Base-by-base conservation (phyloP, 108 stramenopile species). In the Aureococcus anophagefferens region DNA sequence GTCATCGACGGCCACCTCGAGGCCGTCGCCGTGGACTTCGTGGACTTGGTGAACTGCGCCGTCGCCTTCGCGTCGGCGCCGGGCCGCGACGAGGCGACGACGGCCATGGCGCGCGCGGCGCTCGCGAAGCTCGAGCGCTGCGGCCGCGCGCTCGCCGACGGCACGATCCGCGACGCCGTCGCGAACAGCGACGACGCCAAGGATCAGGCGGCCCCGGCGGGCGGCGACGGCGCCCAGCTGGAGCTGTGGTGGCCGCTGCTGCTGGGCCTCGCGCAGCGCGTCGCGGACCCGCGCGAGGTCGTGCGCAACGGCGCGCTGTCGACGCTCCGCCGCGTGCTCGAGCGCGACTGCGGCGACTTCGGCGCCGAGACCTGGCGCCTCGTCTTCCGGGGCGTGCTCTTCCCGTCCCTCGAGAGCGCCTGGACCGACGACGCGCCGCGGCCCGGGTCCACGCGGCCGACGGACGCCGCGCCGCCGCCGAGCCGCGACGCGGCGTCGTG, bases 211-310 rank as follows among this genome's bases (percentile, higher is more conserved):
- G 33, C 33, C 32, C 34, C 62, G 28, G 68, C 66, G 28, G 77
- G 69, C 5, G 64, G 65, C 59, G 64, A 18, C 35, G 51, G 77
- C 73, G 33, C 78, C 76, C 88, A 89, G 59, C 69, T 92, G 30
- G 91, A 91, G 74, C 77, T 93, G 13, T 98, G 97, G 95, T 98
- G 96, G 96, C 94, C 98, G 13, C 86, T 98, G 44, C 78, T 98
- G 70, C 82, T 95, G 25, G 96, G 95, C 16, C 78, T 98, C 13
- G 86, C 91, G 29, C 77, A 81, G 63, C 79, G 85, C n/a, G 85
- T 96, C 69, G 93, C 90, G 30, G 93, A 95, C 74, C 66, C 75
- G 33, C 81, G 95, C 65, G 76, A 75, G 33, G 67, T 80, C 30
- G 77, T 96, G 40, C 77, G 84, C 44, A 46, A 51, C 25, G 29